Conservation (phyloP, 495 filamentous ascomycete species). For the Chaetomium tenue region DNA sequence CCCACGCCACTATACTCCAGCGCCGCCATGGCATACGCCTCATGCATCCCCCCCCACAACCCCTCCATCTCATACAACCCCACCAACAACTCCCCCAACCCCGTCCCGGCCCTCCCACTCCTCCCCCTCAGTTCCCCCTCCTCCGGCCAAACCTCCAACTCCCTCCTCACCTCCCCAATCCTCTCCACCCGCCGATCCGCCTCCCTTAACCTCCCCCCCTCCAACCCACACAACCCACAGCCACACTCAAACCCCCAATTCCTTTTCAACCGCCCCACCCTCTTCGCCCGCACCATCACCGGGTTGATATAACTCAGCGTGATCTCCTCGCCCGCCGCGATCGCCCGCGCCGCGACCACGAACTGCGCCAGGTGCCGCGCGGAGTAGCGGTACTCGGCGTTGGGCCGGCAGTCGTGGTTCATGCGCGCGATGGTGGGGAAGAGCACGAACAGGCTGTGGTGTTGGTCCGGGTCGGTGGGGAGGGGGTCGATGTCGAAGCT, state of each 20-base stretch:
- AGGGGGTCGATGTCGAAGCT: conserved; percentile 38
- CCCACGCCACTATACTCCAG: conserved; percentile 42
- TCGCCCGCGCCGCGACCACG: conserved; percentile 40
- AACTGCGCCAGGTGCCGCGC: conserved; percentile 37
- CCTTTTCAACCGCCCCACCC: conserved; percentile 30
- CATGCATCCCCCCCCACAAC: conserved; percentile 36
- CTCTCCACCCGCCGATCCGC: conserved; percentile 37
- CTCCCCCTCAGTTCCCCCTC: background rate
- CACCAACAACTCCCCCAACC: background rate
- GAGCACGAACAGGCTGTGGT: conserved; percentile 33
- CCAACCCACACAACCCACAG: conserved; percentile 37
- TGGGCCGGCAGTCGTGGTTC: conserved; percentile 49
- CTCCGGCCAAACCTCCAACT: background rate
- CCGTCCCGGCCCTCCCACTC: background rate
- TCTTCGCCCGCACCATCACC: conserved; percentile 28
- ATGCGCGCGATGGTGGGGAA: conserved; percentile 42
- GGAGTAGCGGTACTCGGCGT: conserved; percentile 46
- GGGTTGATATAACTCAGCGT: conserved; percentile 45
- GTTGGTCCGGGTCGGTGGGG: conserved; percentile 29
- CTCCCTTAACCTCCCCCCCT: conserved; percentile 25
- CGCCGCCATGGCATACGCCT: conserved; percentile 42
- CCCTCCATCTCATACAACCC: conserved; percentile 41
- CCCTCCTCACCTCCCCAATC: conserved; percentile 31
- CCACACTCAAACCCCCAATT: conserved; percentile 46
- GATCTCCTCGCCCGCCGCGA: conserved; percentile 40